phyloP scores from a whole-genome alignment of 2,329 filamentous ascomycete species.

The Cytospora schulzeri region DNA sequence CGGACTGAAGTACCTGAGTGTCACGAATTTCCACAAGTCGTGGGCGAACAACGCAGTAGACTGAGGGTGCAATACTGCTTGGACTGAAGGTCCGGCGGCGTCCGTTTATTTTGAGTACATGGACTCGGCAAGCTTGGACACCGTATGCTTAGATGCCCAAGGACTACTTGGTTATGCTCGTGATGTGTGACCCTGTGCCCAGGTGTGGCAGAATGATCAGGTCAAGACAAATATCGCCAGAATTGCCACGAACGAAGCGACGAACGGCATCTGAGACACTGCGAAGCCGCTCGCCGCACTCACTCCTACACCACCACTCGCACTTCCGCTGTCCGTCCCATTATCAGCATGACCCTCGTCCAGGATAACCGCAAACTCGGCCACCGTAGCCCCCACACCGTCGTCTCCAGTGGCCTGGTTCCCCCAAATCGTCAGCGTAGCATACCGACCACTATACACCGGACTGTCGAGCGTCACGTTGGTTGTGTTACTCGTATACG shows the following conservation, averaged over 20 bases:
- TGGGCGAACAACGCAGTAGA: too few species aligned
- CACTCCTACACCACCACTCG: not conserved
- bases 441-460: conserved; percentile 24
- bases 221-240: not conserved
- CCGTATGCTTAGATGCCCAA: too few species aligned
- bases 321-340: not conserved
- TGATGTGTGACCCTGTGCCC: not conserved
- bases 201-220: not conserved
- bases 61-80: too few species aligned
- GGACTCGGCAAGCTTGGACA: too few species aligned
- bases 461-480: conserved; percentile 20
- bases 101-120: too few species aligned
- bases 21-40: too few species aligned
- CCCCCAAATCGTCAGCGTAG: conserved; percentile 23
- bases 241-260: not conserved
- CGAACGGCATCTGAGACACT: not conserved
- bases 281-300: not conserved
- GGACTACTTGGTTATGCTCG: too few species aligned
- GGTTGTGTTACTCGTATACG: conserved; percentile 26
- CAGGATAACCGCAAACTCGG: conserved; percentile 24
- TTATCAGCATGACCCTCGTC: not conserved
- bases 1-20: not conserved
- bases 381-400: conserved; percentile 20
- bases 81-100: too few species aligned
- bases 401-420: conserved; percentile 23